These are phyloP conservation scores for Mycena maculata DNA, from an alignment of 768 basidiomycete species.

Conservation along the genomic window DNA sequence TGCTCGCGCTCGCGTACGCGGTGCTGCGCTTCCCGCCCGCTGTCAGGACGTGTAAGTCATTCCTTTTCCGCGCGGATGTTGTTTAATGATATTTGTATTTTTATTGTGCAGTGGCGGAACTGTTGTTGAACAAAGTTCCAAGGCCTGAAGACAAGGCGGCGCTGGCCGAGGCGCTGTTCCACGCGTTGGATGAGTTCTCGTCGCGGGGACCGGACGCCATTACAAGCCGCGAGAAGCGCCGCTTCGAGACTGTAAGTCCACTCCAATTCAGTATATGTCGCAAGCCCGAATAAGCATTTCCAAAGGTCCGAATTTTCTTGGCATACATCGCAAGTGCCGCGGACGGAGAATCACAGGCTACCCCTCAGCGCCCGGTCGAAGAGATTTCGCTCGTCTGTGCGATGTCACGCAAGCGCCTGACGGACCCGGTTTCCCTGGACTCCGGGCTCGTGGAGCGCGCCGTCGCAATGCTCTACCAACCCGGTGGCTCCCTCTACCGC, in stretches of 20 bases:
- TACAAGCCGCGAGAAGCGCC: slow-evolving; percentile 21
- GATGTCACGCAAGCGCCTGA: slow-evolving; percentile 37
- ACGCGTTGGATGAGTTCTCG: slow-evolving; percentile 37
- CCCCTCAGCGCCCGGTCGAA: slow-evolving; percentile 29
- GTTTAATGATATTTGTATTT: no score
- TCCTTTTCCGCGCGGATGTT: background rate
- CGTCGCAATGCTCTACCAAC: slow-evolving; percentile 30
- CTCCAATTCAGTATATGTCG: no score
- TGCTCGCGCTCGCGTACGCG: slow-evolving; percentile 37
- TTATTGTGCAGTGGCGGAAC: slow-evolving; percentile 34
- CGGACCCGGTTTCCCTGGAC: slow-evolving; percentile 36
- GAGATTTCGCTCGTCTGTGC: slow-evolving; percentile 38
- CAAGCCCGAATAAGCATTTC: no score
- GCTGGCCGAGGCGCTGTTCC: slow-evolving; percentile 38
- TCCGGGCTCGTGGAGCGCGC: slow-evolving; percentile 36
- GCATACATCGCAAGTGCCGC: slow-evolving; percentile 29
- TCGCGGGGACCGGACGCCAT: slow-evolving; percentile 29
- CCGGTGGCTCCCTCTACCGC: slow-evolving; percentile 36
- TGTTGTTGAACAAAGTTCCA: slow-evolving; percentile 38
- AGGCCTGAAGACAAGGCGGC: slow-evolving; percentile 39
- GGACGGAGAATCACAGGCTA: background rate
- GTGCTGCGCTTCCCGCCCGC: slow-evolving; percentile 43
- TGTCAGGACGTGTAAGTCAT: slow-evolving; percentile 38
- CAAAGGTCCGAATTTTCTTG: slow-evolving; percentile 30
- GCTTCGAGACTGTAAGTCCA: background rate